phyloP scores from a whole-genome alignment of 192 early-diverging fungal species.

The Paraglomus brasilianum region DNA sequence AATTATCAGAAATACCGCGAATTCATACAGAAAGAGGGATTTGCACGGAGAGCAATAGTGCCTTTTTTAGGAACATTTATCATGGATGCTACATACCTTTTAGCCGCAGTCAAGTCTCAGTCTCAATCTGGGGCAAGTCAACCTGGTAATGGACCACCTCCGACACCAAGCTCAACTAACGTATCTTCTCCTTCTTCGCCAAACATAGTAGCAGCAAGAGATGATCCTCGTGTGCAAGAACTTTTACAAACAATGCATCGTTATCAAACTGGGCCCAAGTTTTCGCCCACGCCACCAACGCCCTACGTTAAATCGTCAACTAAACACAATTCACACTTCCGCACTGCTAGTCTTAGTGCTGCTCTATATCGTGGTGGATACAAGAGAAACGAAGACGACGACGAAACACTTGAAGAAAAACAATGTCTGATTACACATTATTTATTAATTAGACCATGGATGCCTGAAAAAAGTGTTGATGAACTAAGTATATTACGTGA shows the following conservation, averaged over 20 bases:
- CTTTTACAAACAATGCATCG: slow-evolving; percentile 54
- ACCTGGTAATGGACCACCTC: slow-evolving; percentile 24
- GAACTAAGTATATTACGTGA: slow-evolving; percentile 66
- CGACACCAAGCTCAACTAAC: slow-evolving; percentile 20
- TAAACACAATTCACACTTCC: slow-evolving; percentile 51
- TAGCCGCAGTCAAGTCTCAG: slow-evolving; percentile 56
- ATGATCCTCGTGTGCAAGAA: slow-evolving; percentile 58
- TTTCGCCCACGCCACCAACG: slow-evolving; percentile 48
- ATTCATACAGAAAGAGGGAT: slow-evolving; percentile 45
- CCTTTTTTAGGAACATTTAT: slow-evolving; percentile 77
- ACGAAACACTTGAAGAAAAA: slow-evolving; percentile 55
- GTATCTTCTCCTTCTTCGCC: slow-evolving; percentile 32
- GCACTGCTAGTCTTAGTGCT: slow-evolving; percentile 48
- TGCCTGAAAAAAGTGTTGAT: slow-evolving; percentile 73
- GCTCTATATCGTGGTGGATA: slow-evolving; percentile 48
- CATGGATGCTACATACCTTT: slow-evolving; percentile 75
- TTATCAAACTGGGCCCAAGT: slow-evolving; percentile 59
- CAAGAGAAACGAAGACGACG: slow-evolving; percentile 49
- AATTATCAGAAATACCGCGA: slow-evolving; percentile 75
- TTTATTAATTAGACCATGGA: slow-evolving; percentile 69
- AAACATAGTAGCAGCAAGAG: slow-evolving; percentile 33
- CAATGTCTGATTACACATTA: slow-evolving; percentile 69
- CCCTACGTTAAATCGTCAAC: slow-evolving; percentile 49
- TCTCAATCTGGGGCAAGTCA: slow-evolving; percentile 35
- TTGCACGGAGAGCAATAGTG: slow-evolving; percentile 54